Evolutionary conservation across 768 basidiomycete species (phyloP).

Genomic region (Mycena epipterygia): DNA sequence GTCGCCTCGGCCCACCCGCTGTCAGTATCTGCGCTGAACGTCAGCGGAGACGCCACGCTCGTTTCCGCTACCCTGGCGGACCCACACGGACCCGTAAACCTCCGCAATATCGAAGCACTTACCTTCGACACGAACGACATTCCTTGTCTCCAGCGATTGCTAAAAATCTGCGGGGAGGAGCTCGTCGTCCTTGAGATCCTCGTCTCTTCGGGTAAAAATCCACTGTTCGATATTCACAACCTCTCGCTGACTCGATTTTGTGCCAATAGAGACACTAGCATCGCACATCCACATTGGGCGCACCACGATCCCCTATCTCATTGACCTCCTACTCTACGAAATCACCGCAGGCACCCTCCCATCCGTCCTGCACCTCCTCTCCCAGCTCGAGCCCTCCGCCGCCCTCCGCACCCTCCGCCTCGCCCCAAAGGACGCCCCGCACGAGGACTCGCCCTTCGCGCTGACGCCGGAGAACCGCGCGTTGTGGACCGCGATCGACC

Average conservation of each 20-base stretch:
- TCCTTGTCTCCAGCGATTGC: not conserved
- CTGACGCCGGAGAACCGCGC: not conserved
- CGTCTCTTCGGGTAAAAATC: not conserved
- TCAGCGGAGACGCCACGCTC: slow-evolving; percentile 10
- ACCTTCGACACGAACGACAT: slow-evolving; percentile 17
- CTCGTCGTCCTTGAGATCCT: slow-evolving; percentile 12
- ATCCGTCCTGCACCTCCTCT: slow-evolving; percentile 1
- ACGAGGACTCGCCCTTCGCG: not conserved
- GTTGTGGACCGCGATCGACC: not conserved
- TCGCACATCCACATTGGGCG: slow-evolving; percentile 1
- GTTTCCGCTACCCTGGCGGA: not conserved
- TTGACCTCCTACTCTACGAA: slow-evolving; percentile 12
- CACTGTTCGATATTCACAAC: not conserved
- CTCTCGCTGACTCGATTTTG: not conserved
- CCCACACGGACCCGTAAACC: not conserved
- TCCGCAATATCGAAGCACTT: not conserved
- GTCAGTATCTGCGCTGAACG: not conserved
- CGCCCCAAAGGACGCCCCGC: not conserved
- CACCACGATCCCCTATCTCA: not conserved
- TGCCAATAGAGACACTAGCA: not conserved
- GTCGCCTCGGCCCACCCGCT: not conserved
- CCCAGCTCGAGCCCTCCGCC: not conserved
- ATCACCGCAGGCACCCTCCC: not conserved
- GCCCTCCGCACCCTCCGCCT: slow-evolving; percentile 17
- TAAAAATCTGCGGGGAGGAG: not conserved